phyloP scores from a whole-genome alignment of 176 grass and related monocot species.

The Triticum dicoccoides region DNA sequence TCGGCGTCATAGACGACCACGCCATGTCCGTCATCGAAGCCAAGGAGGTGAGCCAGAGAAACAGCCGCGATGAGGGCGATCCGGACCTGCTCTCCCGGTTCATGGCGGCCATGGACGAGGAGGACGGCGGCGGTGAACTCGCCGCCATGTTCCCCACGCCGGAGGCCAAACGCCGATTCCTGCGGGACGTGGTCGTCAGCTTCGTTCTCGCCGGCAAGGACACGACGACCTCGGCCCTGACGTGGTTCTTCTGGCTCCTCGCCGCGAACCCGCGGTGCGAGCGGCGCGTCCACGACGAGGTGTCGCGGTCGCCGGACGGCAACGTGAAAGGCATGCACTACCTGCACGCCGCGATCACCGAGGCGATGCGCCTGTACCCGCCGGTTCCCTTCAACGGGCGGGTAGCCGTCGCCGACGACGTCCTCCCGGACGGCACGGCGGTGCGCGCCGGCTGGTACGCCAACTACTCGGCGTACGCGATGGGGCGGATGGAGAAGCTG shows the following conservation, averaged over 20 bases:
- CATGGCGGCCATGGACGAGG: constrained; percentile 57
- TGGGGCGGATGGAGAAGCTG: constrained; percentile 56
- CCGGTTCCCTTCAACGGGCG: constrained; percentile 60
- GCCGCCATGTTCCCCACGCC: constrained; percentile 41
- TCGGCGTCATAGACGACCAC: constrained; percentile 37
- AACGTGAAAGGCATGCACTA: constrained; percentile 47
- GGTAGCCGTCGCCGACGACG: constrained; percentile 41
- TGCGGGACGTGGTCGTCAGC: constrained; percentile 64
- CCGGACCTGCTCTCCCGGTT: constrained; percentile 70
- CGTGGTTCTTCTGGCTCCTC: constrained; percentile 83
- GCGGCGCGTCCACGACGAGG: constrained; percentile 41
- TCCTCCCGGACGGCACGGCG: constrained; percentile 53
- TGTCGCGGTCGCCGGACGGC: constrained; percentile 11
- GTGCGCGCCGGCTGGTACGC: constrained; percentile 52
- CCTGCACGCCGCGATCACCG: constrained; percentile 63
- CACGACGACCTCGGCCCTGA: constrained; percentile 53
- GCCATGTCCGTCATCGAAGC: constrained; percentile 51
- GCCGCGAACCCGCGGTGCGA: constrained; percentile 46
- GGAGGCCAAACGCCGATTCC: constrained; percentile 41
- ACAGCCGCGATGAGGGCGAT: background rate
- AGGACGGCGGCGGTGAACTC: constrained; percentile 42
- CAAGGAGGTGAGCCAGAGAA: background rate
- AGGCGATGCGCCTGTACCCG: constrained; percentile 72
- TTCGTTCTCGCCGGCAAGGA: constrained; percentile 81
- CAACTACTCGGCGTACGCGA: constrained; percentile 58